Conservation (phyloP, 768 basidiomycete genomes). For the Lentinula detonsa region DNA sequence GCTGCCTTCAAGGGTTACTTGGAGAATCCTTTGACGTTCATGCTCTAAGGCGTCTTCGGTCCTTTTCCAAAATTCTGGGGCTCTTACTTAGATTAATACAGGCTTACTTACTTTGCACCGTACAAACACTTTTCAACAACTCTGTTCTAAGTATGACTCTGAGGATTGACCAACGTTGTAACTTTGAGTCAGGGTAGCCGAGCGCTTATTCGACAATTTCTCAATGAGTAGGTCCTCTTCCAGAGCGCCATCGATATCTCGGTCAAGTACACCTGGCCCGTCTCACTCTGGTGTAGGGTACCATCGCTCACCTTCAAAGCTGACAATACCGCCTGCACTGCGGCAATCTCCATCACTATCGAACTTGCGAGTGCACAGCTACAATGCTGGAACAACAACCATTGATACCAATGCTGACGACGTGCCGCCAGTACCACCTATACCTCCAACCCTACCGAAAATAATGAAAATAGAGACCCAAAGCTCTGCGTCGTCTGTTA, state of each 20-base stretch:
- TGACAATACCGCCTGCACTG: constrained; percentile 44
- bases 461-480: constrained; percentile 22
- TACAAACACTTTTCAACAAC: neutral
- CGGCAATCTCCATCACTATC: constrained; percentile 52
- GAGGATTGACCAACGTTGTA: neutral
- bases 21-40: constrained; percentile 95
- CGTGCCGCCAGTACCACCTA: constrained; percentile 25
- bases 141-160: too few relatives aligned
- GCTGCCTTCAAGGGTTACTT: constrained; percentile 92
- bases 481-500: constrained; percentile 67
- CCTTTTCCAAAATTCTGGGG: constrained; percentile 1
- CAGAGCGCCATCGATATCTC: constrained; percentile 17
- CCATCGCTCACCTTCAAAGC: constrained; percentile 27
- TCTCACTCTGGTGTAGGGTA: constrained; percentile 15
- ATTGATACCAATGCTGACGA: constrained; percentile 15
- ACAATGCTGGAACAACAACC: constrained; percentile 29
- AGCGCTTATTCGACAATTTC: neutral
- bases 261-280: neutral
- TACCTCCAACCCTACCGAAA: constrained; percentile 10
- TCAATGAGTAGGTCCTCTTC: neutral
- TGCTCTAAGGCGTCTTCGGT: constrained; percentile 55
- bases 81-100: constrained; percentile 4
- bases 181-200: neutral
- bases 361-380: constrained; percentile 50
- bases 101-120: neutral